Evolutionary conservation across 2,329 filamentous ascomycete genomes (phyloP), one percentile per base, ranked within the genome.

Genomic region (Colletotrichum sp.): DNA sequence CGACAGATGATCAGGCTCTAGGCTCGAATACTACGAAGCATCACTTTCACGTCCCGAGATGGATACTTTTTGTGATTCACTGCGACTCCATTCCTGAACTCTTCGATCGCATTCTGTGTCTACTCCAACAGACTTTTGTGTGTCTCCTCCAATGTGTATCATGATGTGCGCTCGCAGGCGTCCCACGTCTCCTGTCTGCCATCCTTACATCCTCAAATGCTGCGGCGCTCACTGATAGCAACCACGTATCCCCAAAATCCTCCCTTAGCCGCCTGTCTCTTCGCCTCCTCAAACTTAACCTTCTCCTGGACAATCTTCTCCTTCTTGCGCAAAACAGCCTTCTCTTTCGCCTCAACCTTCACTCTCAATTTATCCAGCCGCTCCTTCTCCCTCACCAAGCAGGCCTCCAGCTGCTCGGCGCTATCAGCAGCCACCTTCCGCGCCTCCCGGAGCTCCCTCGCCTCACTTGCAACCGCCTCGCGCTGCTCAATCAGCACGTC

Each of bases 401-500:
- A 52, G 3, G 12, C 43, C n/a, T 21, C 43, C 0, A 52, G 43
- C 12, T 52, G 10, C n/a, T 52, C 0, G 0, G 43, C 43, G 43
- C 43, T 21, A 12, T 52, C 43, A 7, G n/a, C 43, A 52, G 43
- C 43, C 2, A 13, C n/a, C n/a, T 0, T 21, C 3, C 43, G 43
- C 5, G 43, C n/a, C 12, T 52, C 38, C 38, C 0, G 3, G 38
- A 48, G 9, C 38, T 48, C 38, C 18, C 0, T 48, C 18, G 9
- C 18, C 38, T 48, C 38, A 9, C 3, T 48, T 5, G 9, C 38
- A 3, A 48, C 38, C 0, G 38, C 9, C 5, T 48, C 38, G 0
- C 38, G 38, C 9, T 48, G 38, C 18, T 48, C 38, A 18, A 48
- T 0, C 0, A 48, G 18, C 0, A 48, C 18, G 38, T 48, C 38